phyloP scores from a whole-genome alignment of 306 rosid species.

The Carpinus fangiana region DNA sequence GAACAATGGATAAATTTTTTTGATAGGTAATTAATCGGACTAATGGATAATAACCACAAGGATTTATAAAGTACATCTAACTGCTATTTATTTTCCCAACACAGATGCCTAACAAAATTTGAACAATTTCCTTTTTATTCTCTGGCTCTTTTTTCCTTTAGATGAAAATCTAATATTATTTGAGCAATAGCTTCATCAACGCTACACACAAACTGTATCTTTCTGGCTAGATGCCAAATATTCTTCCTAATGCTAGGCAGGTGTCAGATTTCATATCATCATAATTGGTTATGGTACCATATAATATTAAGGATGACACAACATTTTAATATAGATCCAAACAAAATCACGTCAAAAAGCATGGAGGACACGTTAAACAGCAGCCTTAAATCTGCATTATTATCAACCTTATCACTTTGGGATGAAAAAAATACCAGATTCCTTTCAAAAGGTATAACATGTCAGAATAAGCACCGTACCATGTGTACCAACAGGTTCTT shows the following conservation, averaged over 20 bases:
- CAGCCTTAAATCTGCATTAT: conserved; percentile 3
- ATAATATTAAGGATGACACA: too few species aligned
- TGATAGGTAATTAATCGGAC: too few species aligned
- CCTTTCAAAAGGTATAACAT: background rate
- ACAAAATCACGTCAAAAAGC: background rate
- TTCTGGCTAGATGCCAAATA: background rate
- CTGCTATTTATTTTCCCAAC: background rate
- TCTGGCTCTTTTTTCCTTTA: background rate
- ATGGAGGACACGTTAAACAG: background rate
- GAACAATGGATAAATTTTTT: too few species aligned
- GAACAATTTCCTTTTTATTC: background rate
- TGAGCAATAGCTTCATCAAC: background rate
- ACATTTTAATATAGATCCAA: background rate
- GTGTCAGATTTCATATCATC: background rate
- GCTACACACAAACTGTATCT: background rate
- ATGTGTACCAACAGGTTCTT: conserved; percentile 97
- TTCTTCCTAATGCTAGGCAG: background rate
- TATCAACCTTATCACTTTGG: conserved; percentile 10
- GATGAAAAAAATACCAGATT: conserved; percentile 6
- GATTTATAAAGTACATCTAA: background rate
- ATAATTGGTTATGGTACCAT: background rate
- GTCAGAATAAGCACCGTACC: conserved; percentile 48
- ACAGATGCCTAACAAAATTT: background rate
- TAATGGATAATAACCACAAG: background rate
- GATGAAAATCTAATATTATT: background rate